A percentile compares a stretch with the other conserved stretches of the same genome.
Evolutionary conservation across 768 basidiomycete species (phyloP).

Genomic region (Rhodotorula babjevae): DNA sequence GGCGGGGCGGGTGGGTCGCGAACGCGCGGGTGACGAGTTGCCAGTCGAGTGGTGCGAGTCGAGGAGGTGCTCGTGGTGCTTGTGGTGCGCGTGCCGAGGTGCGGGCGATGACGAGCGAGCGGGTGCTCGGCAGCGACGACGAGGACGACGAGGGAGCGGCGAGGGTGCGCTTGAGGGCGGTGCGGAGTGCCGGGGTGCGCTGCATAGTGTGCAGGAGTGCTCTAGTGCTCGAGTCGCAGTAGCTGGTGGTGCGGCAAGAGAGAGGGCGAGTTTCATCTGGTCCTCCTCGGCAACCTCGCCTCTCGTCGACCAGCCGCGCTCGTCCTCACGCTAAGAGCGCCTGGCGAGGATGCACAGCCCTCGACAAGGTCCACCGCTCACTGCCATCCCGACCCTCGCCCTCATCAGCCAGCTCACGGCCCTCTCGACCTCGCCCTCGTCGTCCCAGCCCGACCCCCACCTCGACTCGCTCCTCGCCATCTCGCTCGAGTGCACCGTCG

Average conservation of each 20-base stretch:
- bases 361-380: background rate
- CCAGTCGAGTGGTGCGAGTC: no score
- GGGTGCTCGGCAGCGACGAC: background rate
- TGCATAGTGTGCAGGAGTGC: background rate
- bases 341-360: no score
- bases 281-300: no score
- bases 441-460: slow-evolving; percentile 48
- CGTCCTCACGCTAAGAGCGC: no score
- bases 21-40: no score
- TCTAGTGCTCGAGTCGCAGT: no score
- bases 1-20: no score
- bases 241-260: no score
- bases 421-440: slow-evolving; percentile 55
- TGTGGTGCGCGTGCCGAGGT: background rate
- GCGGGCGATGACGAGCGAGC: background rate
- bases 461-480: slow-evolving; percentile 59
- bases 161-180: background rate
- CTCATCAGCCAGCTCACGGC: slow-evolving; percentile 54
- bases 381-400: background rate
- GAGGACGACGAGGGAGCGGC: background rate
- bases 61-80: no score
- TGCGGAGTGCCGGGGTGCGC: background rate
- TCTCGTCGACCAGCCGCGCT: no score
- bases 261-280: no score
- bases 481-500: slow-evolving; percentile 76